Conservation (phyloP, 208 protist genomes). For the Lotmaria passim region DNA sequence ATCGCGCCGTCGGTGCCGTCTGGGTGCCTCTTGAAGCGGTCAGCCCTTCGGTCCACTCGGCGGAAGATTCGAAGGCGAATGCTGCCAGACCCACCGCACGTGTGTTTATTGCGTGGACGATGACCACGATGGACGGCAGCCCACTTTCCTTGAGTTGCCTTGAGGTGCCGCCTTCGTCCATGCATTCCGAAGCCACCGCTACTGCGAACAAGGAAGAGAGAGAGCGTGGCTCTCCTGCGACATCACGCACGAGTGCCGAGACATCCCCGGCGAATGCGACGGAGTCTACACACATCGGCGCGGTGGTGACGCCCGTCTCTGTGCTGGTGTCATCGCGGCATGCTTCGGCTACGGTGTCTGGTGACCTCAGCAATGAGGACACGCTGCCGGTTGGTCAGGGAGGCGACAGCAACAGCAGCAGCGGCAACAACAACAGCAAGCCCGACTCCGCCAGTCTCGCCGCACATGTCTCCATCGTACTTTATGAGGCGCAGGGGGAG, state of each 20-base stretch:
- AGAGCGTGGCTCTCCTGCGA: neutral
- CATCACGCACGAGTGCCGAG: conserved; percentile 2
- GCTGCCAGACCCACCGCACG: neutral
- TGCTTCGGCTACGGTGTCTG: neutral
- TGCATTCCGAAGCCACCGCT: neutral
- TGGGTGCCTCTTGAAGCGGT: conserved; percentile 26
- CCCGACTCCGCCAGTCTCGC: neutral
- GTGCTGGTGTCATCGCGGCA: conserved; percentile 1
- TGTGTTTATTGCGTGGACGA: conserved; percentile 30
- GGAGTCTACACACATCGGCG: neutral
- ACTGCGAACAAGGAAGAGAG: too few relatives aligned
- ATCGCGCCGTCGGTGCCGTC: conserved; percentile 25
- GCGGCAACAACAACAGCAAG: too few relatives aligned
- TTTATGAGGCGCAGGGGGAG: conserved; percentile 19
- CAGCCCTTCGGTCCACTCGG: too few relatives aligned
- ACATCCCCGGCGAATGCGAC: neutral
- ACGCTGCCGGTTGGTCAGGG: neutral
- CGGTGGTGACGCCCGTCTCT: neutral
- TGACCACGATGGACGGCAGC: conserved; percentile 22
- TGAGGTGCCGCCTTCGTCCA: neutral
- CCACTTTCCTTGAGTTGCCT: neutral
- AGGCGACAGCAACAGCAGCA: too few relatives aligned
- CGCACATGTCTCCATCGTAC: conserved; percentile 18
- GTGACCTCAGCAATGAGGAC: neutral
- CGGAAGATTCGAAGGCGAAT: neutral